A percentile compares a stretch with the other conserved stretches of the same genome.
Evolutionary conservation across 2,329 filamentous ascomycete genomes (phyloP).

Genomic region (Coniochaeta sp.): DNA sequence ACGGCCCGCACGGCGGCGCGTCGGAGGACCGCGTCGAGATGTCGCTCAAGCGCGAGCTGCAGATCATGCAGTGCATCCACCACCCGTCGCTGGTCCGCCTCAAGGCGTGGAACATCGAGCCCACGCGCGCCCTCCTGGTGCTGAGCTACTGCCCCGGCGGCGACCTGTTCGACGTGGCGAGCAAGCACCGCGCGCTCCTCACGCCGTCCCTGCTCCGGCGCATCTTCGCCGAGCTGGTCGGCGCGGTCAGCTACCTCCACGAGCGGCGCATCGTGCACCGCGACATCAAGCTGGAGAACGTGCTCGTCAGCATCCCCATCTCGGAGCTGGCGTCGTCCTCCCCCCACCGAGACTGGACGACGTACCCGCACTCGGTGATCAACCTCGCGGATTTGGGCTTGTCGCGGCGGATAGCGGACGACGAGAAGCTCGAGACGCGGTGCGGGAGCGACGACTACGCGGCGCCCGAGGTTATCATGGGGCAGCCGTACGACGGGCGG

Average conservation of each 20-base stretch:
- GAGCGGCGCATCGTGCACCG: conserved; percentile 82
- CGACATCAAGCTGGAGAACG: conserved; percentile 95
- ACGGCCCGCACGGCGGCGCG: conserved; percentile 86
- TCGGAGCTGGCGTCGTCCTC: conserved; percentile 53
- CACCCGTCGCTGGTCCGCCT: conserved; percentile 89
- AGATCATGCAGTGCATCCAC: conserved; percentile 81
- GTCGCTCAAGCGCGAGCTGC: conserved; percentile 87
- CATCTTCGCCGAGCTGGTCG: conserved; percentile 84
- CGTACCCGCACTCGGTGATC: conserved; percentile 73
- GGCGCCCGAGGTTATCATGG: conserved; percentile 92
- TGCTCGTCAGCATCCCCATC: conserved; percentile 77
- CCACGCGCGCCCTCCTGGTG: conserved; percentile 74
- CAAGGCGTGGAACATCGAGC: conserved; percentile 84
- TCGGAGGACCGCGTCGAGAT: conserved; percentile 91
- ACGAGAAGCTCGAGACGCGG: conserved; percentile 83
- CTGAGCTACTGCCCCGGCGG: conserved; percentile 90
- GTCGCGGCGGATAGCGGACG: conserved; percentile 75
- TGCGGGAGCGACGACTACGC: conserved; percentile 98
- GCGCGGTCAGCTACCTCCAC: conserved; percentile 81
- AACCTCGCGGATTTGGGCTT: conserved; percentile 90
- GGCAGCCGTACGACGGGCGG: conserved; percentile 87
- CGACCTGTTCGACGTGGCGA: conserved; percentile 90
- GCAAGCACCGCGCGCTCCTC: conserved; percentile 59
- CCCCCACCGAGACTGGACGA: conserved; percentile 55
- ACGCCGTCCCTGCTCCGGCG: conserved; percentile 65